These are phyloP conservation scores for Annulohypoxylon bovei DNA, from an alignment of 495 filamentous ascomycete genomes.

Conservation along the genomic window DNA sequence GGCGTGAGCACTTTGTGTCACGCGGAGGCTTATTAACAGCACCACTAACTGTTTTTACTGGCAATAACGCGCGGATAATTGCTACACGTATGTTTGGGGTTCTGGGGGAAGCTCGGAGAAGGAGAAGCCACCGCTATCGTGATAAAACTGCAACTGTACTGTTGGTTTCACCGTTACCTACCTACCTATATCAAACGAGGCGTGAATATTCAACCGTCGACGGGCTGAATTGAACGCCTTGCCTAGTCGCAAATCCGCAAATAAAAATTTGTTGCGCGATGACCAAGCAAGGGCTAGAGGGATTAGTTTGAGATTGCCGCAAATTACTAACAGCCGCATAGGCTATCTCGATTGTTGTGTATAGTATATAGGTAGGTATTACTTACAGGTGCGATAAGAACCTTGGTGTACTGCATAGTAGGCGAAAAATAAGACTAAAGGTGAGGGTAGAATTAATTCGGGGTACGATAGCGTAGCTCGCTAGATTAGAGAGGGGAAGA, in stretches of 20 bases:
- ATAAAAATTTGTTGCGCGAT: constrained; percentile 25
- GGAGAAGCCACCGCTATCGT: constrained; percentile 1
- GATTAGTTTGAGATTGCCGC: not conserved
- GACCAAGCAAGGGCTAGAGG: constrained; percentile 27
- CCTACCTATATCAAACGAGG: not conserved
- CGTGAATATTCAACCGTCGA: not conserved
- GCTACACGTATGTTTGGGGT: constrained; percentile 2
- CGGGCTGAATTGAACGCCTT: not conserved
- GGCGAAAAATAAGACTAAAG: not conserved
- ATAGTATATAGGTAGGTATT: too few relatives aligned
- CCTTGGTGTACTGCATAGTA: not conserved
- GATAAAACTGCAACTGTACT: constrained; percentile 9
- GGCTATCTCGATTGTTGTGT: constrained; percentile 33
- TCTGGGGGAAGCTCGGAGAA: constrained; percentile 39
- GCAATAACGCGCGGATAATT: constrained; percentile 41
- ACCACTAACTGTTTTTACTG: constrained; percentile 12
- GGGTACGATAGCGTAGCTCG: constrained; percentile 17
- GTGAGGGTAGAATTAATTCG: constrained; percentile 12
- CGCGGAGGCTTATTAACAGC: constrained; percentile 38
- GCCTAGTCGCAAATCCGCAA: constrained; percentile 25
- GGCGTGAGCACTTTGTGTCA: constrained; percentile 30
- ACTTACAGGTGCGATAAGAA: not conserved
- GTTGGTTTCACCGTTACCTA: not conserved
- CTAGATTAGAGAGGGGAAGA: constrained; percentile 17
- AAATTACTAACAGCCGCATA: constrained; percentile 26